Conservation (phyloP, 768 basidiomycete genomes). For the Coprinopsis marcescibilis region DNA sequence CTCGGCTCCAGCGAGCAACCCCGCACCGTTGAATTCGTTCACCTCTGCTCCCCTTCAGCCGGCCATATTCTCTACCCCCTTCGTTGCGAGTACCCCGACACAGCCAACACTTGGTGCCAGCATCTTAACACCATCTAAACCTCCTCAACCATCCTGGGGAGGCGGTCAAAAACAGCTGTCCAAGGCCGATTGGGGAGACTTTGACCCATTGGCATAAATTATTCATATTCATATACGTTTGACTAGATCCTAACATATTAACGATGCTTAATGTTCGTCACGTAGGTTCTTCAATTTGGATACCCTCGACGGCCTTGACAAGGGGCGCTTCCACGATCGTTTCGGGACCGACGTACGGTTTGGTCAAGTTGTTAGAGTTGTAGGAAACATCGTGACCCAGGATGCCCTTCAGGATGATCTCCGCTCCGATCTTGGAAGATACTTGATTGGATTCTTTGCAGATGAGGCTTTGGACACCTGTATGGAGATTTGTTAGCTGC, state of each 20-base stretch:
- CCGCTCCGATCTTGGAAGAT: constrained; percentile 70
- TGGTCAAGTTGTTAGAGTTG: constrained; percentile 19
- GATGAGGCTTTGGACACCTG: constrained; percentile 60
- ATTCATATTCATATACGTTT: neutral
- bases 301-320: constrained; percentile 38
- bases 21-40: constrained; percentile 9
- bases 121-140: constrained; percentile 60
- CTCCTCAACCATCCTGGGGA: constrained; percentile 45
- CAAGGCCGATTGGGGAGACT: constrained; percentile 75
- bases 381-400: constrained; percentile 40
- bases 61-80: constrained; percentile 14
- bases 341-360: constrained; percentile 22
- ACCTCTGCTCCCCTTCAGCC: neutral
- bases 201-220: constrained; percentile 63
- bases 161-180: constrained; percentile 40
- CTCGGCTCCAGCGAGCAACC: constrained; percentile 15
- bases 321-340: constrained; percentile 51
- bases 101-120: constrained; percentile 27
- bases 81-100: constrained; percentile 17
- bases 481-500: neutral
- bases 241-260: neutral
- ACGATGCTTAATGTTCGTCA: neutral
- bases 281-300: constrained; percentile 37
- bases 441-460: constrained; percentile 75
- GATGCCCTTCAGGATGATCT: constrained; percentile 56